Conservation (phyloP, 2,329 filamentous ascomycete species). For the Ascochyta koolunga region DNA sequence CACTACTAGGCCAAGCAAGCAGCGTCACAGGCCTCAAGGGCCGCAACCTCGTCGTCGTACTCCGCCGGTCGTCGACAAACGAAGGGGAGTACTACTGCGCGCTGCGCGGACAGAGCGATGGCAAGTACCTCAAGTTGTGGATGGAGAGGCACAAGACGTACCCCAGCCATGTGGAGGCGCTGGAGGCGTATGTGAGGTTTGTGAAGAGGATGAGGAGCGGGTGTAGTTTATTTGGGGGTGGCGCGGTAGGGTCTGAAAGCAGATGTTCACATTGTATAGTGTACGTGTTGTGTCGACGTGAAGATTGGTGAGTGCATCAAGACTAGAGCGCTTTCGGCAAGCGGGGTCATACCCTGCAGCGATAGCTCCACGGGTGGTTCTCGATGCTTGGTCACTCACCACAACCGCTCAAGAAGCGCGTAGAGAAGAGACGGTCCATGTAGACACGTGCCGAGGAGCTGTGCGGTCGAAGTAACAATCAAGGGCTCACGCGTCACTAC, state of each 20-base stretch:
- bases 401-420: too few relatives aligned
- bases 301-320: too few relatives aligned
- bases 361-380: too few relatives aligned
- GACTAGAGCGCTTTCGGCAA: too few relatives aligned
- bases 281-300: too few relatives aligned
- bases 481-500: not conserved
- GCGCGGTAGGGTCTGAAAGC: too few relatives aligned
- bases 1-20: constrained; percentile 14
- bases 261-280: too few relatives aligned
- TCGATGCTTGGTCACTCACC: too few relatives aligned
- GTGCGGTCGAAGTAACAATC: too few relatives aligned
- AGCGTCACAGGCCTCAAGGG: constrained; percentile 31
- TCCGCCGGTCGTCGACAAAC: constrained; percentile 25
- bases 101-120: constrained; percentile 28
- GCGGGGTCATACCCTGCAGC: too few relatives aligned
- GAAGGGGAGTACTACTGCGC: constrained; percentile 32
- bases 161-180: constrained; percentile 27
- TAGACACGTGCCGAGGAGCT: too few relatives aligned
- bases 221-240: constrained; percentile 27
- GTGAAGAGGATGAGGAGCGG: constrained; percentile 31
- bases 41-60: constrained; percentile 22
- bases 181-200: constrained; percentile 34
- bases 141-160: constrained; percentile 36
- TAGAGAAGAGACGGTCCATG: too few relatives aligned
- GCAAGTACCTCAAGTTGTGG: constrained; percentile 39